Percentiles rank a stretch among this genome's conserved stretches.
Evolutionary conservation across 2,329 filamentous ascomycete genomes (phyloP).

Genomic region (Trichoderma hamatum): DNA sequence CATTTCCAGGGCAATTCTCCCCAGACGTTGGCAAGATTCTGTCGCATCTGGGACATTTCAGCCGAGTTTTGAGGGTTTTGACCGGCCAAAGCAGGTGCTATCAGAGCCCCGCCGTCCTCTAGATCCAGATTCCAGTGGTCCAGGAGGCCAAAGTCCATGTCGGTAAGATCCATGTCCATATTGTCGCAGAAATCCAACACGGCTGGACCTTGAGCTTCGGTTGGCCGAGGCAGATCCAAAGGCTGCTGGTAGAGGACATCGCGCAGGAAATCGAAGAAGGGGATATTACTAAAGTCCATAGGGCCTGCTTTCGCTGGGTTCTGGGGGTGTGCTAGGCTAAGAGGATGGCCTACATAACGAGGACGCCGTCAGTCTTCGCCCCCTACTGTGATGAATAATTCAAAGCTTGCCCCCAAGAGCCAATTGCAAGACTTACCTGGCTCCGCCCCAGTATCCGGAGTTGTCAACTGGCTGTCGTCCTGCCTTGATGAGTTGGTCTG

Average conservation of each 20-base stretch:
- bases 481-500: conserved; percentile 33
- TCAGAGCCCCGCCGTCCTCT: conserved; percentile 7
- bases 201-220: conserved; percentile 47
- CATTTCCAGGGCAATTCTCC: conserved; percentile 56
- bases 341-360: conserved; percentile 23
- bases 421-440: conserved; percentile 32
- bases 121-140: conserved; percentile 52
- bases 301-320: conserved; percentile 17
- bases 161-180: conserved; percentile 53
- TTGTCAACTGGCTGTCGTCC: conserved; percentile 43
- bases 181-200: conserved; percentile 56
- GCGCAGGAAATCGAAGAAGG: conserved; percentile 55
- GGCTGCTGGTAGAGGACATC: conserved; percentile 55
- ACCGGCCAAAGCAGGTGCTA: not conserved
- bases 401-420: not conserved
- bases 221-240: conserved; percentile 41
- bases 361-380: conserved; percentile 14
- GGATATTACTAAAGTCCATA: conserved; percentile 42
- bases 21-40: conserved; percentile 53
- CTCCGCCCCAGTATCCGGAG: conserved; percentile 41
- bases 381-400: not conserved
- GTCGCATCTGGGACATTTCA: conserved; percentile 52
- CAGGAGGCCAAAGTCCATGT: conserved; percentile 55
- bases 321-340: conserved; percentile 20
- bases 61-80: conserved; percentile 43